Evolutionary conservation across 805 yeast species (phyloP).

Genomic region (Komagataella mondaviorum): DNA sequence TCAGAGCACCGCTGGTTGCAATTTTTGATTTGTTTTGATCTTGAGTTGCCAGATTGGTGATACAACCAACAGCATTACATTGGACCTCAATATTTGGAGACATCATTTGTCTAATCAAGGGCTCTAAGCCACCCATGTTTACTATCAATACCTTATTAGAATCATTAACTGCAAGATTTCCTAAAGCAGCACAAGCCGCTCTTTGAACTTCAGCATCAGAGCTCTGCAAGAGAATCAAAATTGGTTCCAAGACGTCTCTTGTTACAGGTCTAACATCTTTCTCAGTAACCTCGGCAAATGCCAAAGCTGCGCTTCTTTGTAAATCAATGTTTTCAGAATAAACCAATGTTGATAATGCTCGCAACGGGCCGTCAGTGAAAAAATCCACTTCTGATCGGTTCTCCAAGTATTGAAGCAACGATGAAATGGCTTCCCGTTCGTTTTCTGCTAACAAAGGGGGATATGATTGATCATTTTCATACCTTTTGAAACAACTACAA

Average conservation of each 20-base stretch:
- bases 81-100: constrained; percentile 95
- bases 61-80: constrained; percentile 98
- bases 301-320: constrained; percentile 94
- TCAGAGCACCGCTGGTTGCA: constrained; percentile 91
- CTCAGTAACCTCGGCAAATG: constrained; percentile 97
- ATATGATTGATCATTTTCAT: constrained; percentile 42
- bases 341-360: constrained; percentile 84
- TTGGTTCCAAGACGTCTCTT: constrained; percentile 88
- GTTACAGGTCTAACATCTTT: constrained; percentile 87
- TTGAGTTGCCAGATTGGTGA: constrained; percentile 94
- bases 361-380: constrained; percentile 72
- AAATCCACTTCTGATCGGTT: constrained; percentile 83
- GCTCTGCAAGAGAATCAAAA: constrained; percentile 72
- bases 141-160: constrained; percentile 89
- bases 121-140: constrained; percentile 96
- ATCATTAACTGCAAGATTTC: constrained; percentile 95
- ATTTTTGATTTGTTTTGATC: constrained; percentile 94
- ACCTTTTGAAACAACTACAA: constrained; percentile 29
- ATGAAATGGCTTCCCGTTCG: constrained; percentile 92
- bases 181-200: constrained; percentile 97
- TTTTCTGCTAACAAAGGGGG: constrained; percentile 87
- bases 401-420: constrained; percentile 78
- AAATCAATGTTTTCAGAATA: constrained; percentile 90
- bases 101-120: constrained; percentile 95
- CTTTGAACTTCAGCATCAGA: constrained; percentile 92